phyloP scores from a whole-genome alignment of 306 rosid species.

The Lathyrus oleraceus region DNA sequence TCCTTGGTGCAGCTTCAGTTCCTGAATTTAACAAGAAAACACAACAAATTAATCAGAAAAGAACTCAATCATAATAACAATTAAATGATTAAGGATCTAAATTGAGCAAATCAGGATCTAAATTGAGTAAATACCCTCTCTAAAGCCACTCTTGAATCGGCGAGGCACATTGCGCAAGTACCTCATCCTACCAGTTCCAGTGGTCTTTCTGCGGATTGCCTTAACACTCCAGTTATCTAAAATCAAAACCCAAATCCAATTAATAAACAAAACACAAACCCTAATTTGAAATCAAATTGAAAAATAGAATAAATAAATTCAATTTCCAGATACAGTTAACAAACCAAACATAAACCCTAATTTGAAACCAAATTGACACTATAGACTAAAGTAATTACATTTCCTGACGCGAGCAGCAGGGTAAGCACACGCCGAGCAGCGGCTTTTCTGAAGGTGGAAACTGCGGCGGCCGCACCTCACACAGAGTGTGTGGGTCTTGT shows the following conservation, averaged over 20 bases:
- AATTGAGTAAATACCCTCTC: constrained; percentile 63
- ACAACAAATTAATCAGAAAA: not conserved
- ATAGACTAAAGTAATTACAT: constrained; percentile 39
- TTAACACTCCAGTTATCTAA: constrained; percentile 95
- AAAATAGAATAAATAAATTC: not conserved
- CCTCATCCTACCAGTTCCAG: constrained; percentile 99
- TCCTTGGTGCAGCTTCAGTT: constrained; percentile 90
- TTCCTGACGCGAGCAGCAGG: constrained; percentile 94
- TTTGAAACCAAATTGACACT: not conserved
- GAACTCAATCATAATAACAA: not conserved
- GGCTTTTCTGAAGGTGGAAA: constrained; percentile 94
- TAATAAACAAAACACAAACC: not conserved
- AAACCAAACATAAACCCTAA: not conserved
- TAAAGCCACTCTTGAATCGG: constrained; percentile 97
- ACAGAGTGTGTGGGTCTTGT: constrained; percentile 97
- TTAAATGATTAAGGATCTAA: not conserved
- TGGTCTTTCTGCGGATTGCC: constrained; percentile 96
- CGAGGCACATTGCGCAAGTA: constrained; percentile 91
- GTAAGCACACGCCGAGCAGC: constrained; percentile 86
- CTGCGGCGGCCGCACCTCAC: constrained; percentile 99
- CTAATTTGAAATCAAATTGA: not conserved
- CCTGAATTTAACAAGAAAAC: constrained; percentile 34
- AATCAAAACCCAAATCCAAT: not conserved
- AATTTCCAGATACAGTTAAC: constrained; percentile 46
- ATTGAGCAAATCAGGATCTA: not conserved